These are phyloP conservation scores for Acer campestre DNA, from an alignment of 345 rosid genomes.

Conservation along the genomic window DNA sequence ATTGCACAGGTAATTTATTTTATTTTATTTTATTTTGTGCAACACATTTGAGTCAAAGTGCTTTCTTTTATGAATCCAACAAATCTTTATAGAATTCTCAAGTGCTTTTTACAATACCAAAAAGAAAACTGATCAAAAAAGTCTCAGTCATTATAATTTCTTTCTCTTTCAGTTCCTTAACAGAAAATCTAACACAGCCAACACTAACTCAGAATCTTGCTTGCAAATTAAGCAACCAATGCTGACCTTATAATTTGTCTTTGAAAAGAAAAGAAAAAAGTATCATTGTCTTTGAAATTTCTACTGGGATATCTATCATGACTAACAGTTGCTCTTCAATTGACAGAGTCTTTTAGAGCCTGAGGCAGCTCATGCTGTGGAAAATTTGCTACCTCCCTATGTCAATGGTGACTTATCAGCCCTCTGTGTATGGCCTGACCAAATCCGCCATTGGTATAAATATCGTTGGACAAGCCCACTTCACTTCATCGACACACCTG, in stretches of 20 bases:
- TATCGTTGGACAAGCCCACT: slow-evolving; percentile 79
- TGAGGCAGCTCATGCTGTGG: slow-evolving; percentile 65
- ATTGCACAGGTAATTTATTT: slow-evolving; percentile 70
- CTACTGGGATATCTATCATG: background rate
- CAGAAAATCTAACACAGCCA: no score
- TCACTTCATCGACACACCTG: slow-evolving; percentile 81
- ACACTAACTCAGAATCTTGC: background rate
- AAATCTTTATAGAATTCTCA: background rate
- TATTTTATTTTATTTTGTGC: background rate
- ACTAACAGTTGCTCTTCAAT: background rate
- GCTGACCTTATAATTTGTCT: background rate
- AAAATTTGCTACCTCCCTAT: slow-evolving; percentile 51
- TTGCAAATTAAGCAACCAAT: background rate
- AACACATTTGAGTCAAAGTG: background rate
- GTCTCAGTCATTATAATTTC: no score
- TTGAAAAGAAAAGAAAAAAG: background rate
- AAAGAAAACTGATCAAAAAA: no score
- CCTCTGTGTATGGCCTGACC: slow-evolving; percentile 75
- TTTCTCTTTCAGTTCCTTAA: no score
- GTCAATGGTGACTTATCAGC: slow-evolving; percentile 62
- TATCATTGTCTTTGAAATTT: background rate
- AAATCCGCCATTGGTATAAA: slow-evolving; percentile 71
- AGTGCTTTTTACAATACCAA: background rate
- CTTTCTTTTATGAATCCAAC: no score
- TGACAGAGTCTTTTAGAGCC: slow-evolving; percentile 66